These are phyloP conservation scores for Sugiyamaella grinbergsii DNA, from an alignment of 1,139 yeast genomes.

Conservation along the genomic window DNA sequence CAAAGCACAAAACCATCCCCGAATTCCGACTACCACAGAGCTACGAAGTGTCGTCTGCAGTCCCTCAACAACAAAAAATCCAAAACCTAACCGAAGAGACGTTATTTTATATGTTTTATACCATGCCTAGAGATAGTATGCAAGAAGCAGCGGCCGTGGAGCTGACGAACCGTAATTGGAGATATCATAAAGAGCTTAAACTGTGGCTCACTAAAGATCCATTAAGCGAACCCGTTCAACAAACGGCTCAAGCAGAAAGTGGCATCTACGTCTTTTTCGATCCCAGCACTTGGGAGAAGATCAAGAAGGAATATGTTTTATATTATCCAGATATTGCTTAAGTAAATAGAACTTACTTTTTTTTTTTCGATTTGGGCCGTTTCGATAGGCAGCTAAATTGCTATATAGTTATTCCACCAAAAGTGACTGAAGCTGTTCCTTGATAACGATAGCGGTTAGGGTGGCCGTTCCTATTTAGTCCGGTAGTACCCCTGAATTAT, in stretches of 20 bases:
- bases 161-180: conserved; percentile 85
- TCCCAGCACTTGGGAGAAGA: conserved; percentile 95
- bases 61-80: conserved; percentile 67
- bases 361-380: too few relatives aligned
- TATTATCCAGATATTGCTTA: conserved; percentile 48
- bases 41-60: conserved; percentile 56
- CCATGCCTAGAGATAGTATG: conserved; percentile 87
- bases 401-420: too few relatives aligned
- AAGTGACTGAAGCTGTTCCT: too few relatives aligned
- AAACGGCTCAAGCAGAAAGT: conserved; percentile 82
- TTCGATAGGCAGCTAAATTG: background rate
- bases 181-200: conserved; percentile 92
- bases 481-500: background rate
- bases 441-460: background rate
- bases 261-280: conserved; percentile 97
- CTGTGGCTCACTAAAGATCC: conserved; percentile 97
- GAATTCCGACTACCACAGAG: conserved; percentile 61
- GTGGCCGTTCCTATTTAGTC: background rate
- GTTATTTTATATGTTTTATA: conserved; percentile 87
- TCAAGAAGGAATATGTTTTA: conserved; percentile 55
- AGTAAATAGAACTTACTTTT: background rate
- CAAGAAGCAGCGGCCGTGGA: conserved; percentile 96
- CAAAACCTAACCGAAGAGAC: conserved; percentile 87
- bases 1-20: conserved; percentile 91
- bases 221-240: conserved; percentile 82